These are phyloP conservation scores for Thielaviopsis populi DNA, from an alignment of 2,329 filamentous ascomycete genomes.

Conservation along the genomic window DNA sequence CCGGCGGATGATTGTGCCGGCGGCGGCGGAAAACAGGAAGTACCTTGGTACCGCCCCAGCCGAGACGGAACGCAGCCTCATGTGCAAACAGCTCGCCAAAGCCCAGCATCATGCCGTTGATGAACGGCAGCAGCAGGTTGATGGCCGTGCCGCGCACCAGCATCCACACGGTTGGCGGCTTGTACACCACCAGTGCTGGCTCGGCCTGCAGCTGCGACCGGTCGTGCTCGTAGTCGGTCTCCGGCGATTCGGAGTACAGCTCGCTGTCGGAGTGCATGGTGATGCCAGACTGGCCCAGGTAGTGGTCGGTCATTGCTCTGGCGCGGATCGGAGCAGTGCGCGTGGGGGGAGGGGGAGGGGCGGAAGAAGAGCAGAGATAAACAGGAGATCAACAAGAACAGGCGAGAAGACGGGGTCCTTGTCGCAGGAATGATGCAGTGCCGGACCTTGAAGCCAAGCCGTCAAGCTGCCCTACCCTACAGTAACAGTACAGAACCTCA, in stretches of 20 bases:
- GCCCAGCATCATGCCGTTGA: constrained; percentile 96
- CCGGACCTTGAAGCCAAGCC: neutral
- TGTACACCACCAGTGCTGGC: constrained; percentile 65
- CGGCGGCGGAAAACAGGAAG: constrained; percentile 21
- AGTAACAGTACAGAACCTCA: neutral
- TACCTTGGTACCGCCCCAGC: constrained; percentile 92
- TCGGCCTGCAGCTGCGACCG: constrained; percentile 34
- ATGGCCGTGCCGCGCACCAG: constrained; percentile 79
- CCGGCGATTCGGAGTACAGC: constrained; percentile 56
- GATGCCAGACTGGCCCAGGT: constrained; percentile 52
- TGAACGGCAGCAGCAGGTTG: constrained; percentile 86
- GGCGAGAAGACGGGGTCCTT: neutral
- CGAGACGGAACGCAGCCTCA: constrained; percentile 81
- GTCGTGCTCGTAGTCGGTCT: constrained; percentile 39
- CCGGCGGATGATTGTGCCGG: constrained; percentile 4
- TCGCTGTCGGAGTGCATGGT: constrained; percentile 74
- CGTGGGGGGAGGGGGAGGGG: neutral
- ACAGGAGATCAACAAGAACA: neutral
- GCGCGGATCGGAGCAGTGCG: neutral
- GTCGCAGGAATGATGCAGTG: neutral
- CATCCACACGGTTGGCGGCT: constrained; percentile 74
- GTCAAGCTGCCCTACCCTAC: neutral
- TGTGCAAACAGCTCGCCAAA: constrained; percentile 96
- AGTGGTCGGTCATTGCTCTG: constrained; percentile 11
- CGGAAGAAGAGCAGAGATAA: neutral